These are phyloP conservation scores for Casaregolazyma suthepensis DNA, from an alignment of 1,139 yeast species.

Conservation along the genomic window DNA sequence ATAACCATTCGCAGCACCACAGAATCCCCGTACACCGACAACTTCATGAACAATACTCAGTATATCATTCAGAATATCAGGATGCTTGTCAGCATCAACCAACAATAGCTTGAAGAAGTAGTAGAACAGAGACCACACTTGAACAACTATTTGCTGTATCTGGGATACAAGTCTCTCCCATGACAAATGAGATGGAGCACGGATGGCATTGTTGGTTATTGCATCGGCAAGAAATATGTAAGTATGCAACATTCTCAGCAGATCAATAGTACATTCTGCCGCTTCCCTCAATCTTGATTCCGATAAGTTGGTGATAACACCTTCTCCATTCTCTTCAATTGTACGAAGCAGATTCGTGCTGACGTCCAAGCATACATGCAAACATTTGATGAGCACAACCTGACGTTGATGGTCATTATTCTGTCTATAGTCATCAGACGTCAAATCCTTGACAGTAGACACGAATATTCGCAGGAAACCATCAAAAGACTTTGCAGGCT, in stretches of 20 bases:
- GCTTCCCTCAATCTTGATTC: slow-evolving; percentile 14
- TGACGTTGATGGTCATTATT: slow-evolving; percentile 22
- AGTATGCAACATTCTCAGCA: slow-evolving; percentile 39
- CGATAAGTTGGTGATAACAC: slow-evolving; percentile 10
- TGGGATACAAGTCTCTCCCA: slow-evolving; percentile 36
- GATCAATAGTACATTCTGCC: slow-evolving; percentile 31
- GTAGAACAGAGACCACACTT: slow-evolving; percentile 39
- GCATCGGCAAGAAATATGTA: slow-evolving; percentile 39
- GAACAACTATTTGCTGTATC: slow-evolving; percentile 49
- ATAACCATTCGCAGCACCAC: slow-evolving; percentile 58
- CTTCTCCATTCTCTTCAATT: slow-evolving; percentile 17
- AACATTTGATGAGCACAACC: slow-evolving; percentile 32
- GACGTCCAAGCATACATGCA: slow-evolving; percentile 46
- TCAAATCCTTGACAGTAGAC: slow-evolving; percentile 39
- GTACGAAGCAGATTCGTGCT: slow-evolving; percentile 29
- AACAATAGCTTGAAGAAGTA: slow-evolving; percentile 22
- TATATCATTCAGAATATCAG: slow-evolving; percentile 38
- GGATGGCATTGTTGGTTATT: slow-evolving; percentile 27
- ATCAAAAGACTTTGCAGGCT: slow-evolving; percentile 39
- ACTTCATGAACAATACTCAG: slow-evolving; percentile 63
- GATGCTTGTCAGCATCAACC: slow-evolving; percentile 20
- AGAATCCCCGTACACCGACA: slow-evolving; percentile 61
- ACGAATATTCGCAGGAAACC: slow-evolving; percentile 52
- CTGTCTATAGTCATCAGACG: slow-evolving; percentile 24
- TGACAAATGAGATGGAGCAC: slow-evolving; percentile 29